These are phyloP conservation scores for Phytophthora ramorum DNA, from an alignment of 352 stramenopile genomes.

Conservation along the genomic window DNA sequence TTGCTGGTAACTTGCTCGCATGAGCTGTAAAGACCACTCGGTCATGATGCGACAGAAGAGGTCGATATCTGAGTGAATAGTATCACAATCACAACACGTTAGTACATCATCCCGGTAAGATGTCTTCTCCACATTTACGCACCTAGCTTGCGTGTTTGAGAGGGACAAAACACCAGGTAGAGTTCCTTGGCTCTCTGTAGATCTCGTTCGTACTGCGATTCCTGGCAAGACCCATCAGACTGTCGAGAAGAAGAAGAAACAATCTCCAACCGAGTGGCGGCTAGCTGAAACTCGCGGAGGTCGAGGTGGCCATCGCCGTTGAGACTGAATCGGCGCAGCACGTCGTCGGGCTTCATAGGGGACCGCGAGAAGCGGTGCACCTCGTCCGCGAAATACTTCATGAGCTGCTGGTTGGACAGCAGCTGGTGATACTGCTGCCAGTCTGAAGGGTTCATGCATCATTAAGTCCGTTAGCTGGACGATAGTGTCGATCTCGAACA, in stretches of 20 bases:
- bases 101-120: not conserved
- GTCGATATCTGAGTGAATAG: constrained; percentile 61
- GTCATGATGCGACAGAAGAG: constrained; percentile 85
- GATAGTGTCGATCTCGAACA: not conserved
- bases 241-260: constrained; percentile 21
- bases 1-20: constrained; percentile 52
- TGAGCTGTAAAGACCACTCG: constrained; percentile 74
- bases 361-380: constrained; percentile 66
- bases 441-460: constrained; percentile 27
- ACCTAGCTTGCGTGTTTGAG: constrained; percentile 70
- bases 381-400: constrained; percentile 69
- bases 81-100: not conserved
- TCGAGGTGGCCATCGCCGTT: constrained; percentile 81
- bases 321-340: constrained; percentile 75
- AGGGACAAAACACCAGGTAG: constrained; percentile 76
- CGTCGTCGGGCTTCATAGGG: constrained; percentile 71
- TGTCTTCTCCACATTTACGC: not conserved
- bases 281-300: constrained; percentile 76
- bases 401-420: constrained; percentile 56
- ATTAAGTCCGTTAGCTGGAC: constrained; percentile 1
- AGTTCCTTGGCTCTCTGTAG: constrained; percentile 56
- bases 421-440: constrained; percentile 81
- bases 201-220: constrained; percentile 20
- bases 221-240: constrained; percentile 3
- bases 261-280: constrained; percentile 76